Base-by-base conservation (phyloP, 2,329 filamentous ascomycete genomes). In the Madurella mycetomatis region DNA sequence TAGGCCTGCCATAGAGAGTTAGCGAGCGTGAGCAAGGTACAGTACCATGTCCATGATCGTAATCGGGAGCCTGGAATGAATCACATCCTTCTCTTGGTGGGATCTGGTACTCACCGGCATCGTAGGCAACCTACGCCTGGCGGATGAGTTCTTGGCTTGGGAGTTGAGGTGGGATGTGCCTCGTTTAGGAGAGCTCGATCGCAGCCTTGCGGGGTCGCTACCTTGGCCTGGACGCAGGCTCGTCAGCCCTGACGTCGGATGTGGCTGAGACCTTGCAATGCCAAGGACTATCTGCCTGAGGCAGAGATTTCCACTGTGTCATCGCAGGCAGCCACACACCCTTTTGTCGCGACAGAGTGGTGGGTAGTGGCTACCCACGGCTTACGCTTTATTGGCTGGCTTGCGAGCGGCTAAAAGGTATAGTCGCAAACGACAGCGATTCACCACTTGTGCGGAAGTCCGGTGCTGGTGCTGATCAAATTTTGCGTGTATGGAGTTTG, bases 1-100 rank as follows among this genome's bases (percentile, higher is more conserved):
- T 96, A 97, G 75, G 92, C 92, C 90, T 95, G 64, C 51, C 53
- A 51, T 61, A 55, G 59, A 50, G 52, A 47, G 17, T 53, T 18
- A 48, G 54, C 54, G 54, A 57, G 71, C 62, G 66, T 15, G 44
- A 25, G 25, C 25, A 25, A 25, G 25, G 25, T 3, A 25, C 25
- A 7, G 25, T 3, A 25, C 25, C 25, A 25, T 25, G 25, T 25
- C 45, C 30, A 41, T 31, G 34, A 37, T 51, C 13, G n/a, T 46
- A 37, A 39, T 31, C 42, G 25, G 53, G 44, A 19, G 39, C 31
- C 4, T 12, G 40, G 47, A 37, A 19, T 16, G 46, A 51, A 18
- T 18, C 13, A 25, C 32, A 44, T n/a, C 17, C 40, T 16, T 18
- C 25, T 7, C 7, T 31, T 39, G 16, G 17, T 18, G 4, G 4